Base-by-base conservation (phyloP, 2,329 filamentous ascomycete genomes). In the Westerdykella aurantiaca region DNA sequence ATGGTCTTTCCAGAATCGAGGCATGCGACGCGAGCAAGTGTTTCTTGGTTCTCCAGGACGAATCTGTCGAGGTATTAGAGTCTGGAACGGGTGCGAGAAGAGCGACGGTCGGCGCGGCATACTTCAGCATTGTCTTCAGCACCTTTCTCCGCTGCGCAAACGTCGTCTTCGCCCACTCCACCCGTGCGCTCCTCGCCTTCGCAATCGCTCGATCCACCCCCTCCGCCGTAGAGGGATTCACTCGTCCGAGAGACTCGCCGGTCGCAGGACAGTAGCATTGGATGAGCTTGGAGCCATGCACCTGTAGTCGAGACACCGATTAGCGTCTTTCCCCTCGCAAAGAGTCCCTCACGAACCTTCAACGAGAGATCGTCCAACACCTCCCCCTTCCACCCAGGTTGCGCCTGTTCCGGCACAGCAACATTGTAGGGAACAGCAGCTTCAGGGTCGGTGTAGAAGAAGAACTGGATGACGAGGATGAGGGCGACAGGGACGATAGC, bases 1-100 rank as follows among this genome's bases (percentile, higher is more conserved):
- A 91, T 86, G 2, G 94, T 96, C 76, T 98, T 98, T 51, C 93
- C 93, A 34, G 88, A 94, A 69, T 98, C 93, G 31, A 95, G 76
- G 60, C 88, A 94, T 39, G 90, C 91, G 23, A 88, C 81, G 13
- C 81, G 79, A 57, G 88, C 90, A 56, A 98, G 94, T 21, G 84
- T 77, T 52, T 91, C 85, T 65, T 96, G 89, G 63, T 97, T 85
- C 52, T 94, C 86, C 46, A 98, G 78, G 9, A 98, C 77, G 56
- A 90, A 83, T 61, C 75, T 78, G 41, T 4, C 45, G 37, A 31
- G 25, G 22, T 31, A 29, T 42, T 37, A 40, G 16, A 25, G 9
- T 35, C 37, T 12, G 9, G 44, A 5, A 17, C 9, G 18, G 3
- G 18, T 21, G 18, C 6, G 12, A 38, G n/a, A 11, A 39, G 9